Percentiles rank a stretch among this genome's conserved stretches.
These are phyloP conservation scores for Cryptococcus sp. DNA, from an alignment of 1,284 basidiomycete genomes.

Conservation along the genomic window DNA sequence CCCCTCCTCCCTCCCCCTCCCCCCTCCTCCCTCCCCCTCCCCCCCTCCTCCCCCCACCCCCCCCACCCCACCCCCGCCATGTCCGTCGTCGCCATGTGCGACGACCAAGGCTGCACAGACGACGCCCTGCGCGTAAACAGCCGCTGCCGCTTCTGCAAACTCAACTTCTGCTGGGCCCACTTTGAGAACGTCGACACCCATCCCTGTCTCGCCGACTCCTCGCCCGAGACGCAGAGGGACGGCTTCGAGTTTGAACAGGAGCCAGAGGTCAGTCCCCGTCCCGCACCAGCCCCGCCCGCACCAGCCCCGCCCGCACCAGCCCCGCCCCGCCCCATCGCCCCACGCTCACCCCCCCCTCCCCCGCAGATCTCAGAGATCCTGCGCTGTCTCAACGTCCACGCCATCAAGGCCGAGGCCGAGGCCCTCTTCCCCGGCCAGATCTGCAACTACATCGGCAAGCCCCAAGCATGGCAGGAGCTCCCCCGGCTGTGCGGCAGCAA, in stretches of 20 bases:
- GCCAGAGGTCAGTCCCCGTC: neutral
- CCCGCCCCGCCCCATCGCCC: too few relatives aligned
- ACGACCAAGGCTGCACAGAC: slow-evolving; percentile 3
- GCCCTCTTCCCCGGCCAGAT: neutral
- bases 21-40: too few relatives aligned
- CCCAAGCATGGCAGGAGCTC: slow-evolving; percentile 1
- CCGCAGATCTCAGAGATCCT: neutral
- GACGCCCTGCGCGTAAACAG: neutral
- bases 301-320: too few relatives aligned
- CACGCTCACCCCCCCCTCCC: too few relatives aligned
- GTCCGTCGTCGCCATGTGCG: slow-evolving; percentile 3
- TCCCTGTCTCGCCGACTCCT: neutral
- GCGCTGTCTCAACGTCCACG: slow-evolving; percentile 1
- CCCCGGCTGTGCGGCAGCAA: neutral
- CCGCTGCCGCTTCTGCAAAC: slow-evolving; percentile 4
- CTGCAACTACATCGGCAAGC: slow-evolving; percentile 2
- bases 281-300: too few relatives aligned
- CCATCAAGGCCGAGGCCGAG: slow-evolving; percentile 3
- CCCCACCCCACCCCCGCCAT: neutral
- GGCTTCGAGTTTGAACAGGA: slow-evolving; percentile 4
- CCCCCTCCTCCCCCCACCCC: neutral
- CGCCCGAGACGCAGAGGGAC: slow-evolving; percentile 1
- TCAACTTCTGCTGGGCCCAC: slow-evolving; percentile 4
- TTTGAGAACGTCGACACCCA: slow-evolving; percentile 1
- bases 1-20: too few relatives aligned